Percentiles rank a stretch among this genome's conserved stretches.
Conservation (phyloP, 192 early-diverging fungal species). For the Coemansia sp. region DNA sequence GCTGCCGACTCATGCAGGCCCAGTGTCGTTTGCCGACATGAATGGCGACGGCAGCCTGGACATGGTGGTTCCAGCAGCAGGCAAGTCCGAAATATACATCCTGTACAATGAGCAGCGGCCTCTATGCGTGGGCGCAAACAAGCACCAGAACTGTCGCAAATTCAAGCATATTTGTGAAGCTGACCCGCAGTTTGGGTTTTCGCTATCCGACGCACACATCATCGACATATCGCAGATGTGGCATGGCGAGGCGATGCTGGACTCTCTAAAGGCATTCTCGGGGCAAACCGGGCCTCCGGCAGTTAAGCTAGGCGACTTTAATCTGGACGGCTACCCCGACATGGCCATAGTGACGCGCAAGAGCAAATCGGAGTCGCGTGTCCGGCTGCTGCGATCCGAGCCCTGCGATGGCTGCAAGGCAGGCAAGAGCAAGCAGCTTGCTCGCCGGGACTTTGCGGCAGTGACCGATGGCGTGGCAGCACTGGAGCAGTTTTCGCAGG, state of each 20-base stretch:
- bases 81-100: slow-evolving; percentile 66
- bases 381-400: slow-evolving; percentile 67
- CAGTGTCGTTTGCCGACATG: slow-evolving; percentile 88
- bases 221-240: slow-evolving; percentile 37
- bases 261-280: slow-evolving; percentile 50
- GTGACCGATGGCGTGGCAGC: slow-evolving; percentile 65
- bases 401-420: slow-evolving; percentile 58
- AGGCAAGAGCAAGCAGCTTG: slow-evolving; percentile 39
- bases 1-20: slow-evolving; percentile 68
- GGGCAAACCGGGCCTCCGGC: slow-evolving; percentile 58
- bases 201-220: slow-evolving; percentile 30
- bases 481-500: slow-evolving; percentile 52
- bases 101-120: slow-evolving; percentile 81
- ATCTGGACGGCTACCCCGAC: slow-evolving; percentile 91
- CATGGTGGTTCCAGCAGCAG: slow-evolving; percentile 68
- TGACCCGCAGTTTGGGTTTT: slow-evolving; percentile 60
- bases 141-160: slow-evolving; percentile 48
- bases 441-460: slow-evolving; percentile 61
- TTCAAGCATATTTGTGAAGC: slow-evolving; percentile 70
- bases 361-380: slow-evolving; percentile 38
- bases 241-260: slow-evolving; percentile 51
- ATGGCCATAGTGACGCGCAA: slow-evolving; percentile 63
- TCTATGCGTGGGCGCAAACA: slow-evolving; percentile 59
- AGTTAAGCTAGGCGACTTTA: slow-evolving; percentile 72
- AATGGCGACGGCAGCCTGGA: slow-evolving; percentile 90